A percentile compares a stretch with the other conserved stretches of the same genome.
Evolutionary conservation across 2,329 filamentous ascomycete species (phyloP).

Genomic region (Trichoderma koningiopsis): DNA sequence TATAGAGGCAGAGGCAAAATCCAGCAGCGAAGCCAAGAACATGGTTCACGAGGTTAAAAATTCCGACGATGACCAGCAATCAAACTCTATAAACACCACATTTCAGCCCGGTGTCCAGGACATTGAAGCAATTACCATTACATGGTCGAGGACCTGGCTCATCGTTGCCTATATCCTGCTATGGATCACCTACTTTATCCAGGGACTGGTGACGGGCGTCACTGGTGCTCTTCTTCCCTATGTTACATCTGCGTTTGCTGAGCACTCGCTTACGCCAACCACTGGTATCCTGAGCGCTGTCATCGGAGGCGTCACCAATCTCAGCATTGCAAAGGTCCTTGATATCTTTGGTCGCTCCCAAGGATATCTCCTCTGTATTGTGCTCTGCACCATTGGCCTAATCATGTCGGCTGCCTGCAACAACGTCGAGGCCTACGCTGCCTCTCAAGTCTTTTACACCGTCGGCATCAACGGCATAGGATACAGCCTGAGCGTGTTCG

Average conservation of each 20-base stretch:
- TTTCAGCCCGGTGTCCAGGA: background rate
- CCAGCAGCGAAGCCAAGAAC: background rate
- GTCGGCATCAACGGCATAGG: background rate
- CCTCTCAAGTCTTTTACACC: conserved; percentile 60
- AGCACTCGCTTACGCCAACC: conserved; percentile 53
- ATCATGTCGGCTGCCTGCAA: conserved; percentile 63
- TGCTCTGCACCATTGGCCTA: conserved; percentile 50
- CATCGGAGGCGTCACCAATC: conserved; percentile 58
- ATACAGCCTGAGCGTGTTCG: conserved; percentile 22
- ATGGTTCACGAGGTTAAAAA: background rate
- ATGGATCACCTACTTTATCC: background rate
- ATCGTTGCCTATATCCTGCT: background rate
- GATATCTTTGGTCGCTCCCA: conserved; percentile 64
- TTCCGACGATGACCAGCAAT: background rate
- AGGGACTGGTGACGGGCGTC: background rate
- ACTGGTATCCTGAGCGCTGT: conserved; percentile 52
- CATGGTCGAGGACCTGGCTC: background rate
- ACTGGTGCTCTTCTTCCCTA: conserved; percentile 35
- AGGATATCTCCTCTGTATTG: conserved; percentile 55
- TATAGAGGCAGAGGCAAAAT: background rate
- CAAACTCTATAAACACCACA: background rate
- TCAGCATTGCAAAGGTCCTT: conserved; percentile 63
- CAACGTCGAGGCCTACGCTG: conserved; percentile 46
- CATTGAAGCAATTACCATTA: background rate
- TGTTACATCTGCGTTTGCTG: conserved; percentile 48